Conservation (phyloP, 2,329 filamentous ascomycete species). For the Rachicladosporium sp. region DNA sequence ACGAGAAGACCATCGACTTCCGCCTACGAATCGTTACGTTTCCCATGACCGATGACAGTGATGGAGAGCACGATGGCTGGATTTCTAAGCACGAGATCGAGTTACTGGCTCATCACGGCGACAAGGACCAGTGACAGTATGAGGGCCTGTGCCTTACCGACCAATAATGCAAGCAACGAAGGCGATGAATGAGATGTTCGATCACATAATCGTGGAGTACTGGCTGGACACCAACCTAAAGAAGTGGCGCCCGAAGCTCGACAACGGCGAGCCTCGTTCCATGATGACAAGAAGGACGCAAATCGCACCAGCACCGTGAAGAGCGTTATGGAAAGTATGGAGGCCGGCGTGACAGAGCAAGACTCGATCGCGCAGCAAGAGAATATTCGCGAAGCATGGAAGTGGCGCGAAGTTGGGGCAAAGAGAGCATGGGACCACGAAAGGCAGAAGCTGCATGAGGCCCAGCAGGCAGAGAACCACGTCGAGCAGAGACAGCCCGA, state of each 20-base stretch:
- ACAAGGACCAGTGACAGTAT: conserved; percentile 49
- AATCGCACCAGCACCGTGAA: conserved; percentile 78
- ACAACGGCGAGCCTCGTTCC: conserved; percentile 46
- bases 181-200: conserved; percentile 57
- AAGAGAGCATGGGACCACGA: conserved; percentile 10
- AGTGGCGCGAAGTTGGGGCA: conserved; percentile 39
- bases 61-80: conserved; percentile 63
- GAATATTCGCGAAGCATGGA: conserved; percentile 70
- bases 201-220: conserved; percentile 83
- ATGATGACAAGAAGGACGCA: conserved; percentile 83
- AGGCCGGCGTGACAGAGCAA: conserved; percentile 69
- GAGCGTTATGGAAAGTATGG: conserved; percentile 82
- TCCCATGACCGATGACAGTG: conserved; percentile 54
- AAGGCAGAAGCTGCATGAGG: conserved; percentile 7
- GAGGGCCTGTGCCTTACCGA: conserved; percentile 56
- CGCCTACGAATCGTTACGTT: conserved; percentile 63
- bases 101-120: conserved; percentile 57
- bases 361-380: conserved; percentile 61
- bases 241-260: conserved; percentile 61
- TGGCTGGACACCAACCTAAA: conserved; percentile 57
- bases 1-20: conserved; percentile 94
- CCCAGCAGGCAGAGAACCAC: conserved; percentile 4
- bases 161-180: conserved; percentile 74
- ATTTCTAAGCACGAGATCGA: conserved; percentile 63
- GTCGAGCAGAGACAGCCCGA: no score